A percentile compares a stretch with the other conserved stretches of the same genome.
Evolutionary conservation across 2,329 filamentous ascomycete species (phyloP).

Genomic region (Fusarium hainanense): DNA sequence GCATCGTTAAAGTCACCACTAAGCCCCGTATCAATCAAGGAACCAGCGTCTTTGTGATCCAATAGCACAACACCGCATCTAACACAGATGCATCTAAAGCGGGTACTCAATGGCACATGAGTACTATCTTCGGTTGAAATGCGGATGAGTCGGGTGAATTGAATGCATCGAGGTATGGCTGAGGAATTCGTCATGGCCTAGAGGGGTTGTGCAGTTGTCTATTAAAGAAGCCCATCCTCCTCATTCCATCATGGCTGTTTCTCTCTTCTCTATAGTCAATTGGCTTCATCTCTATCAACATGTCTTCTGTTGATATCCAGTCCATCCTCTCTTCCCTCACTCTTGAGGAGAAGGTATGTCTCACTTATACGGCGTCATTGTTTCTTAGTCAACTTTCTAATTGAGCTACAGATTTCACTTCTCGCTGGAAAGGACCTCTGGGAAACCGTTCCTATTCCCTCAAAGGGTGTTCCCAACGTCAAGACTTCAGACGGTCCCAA

Average conservation of each 20-base stretch:
- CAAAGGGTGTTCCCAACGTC: slow-evolving; percentile 41
- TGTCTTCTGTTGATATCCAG: slow-evolving; percentile 44
- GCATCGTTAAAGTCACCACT: slow-evolving; percentile 8
- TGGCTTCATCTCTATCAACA: slow-evolving; percentile 23
- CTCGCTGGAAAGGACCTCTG: slow-evolving; percentile 45
- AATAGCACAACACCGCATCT: slow-evolving; percentile 38
- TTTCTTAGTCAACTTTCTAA: neutral
- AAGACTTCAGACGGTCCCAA: slow-evolving; percentile 46
- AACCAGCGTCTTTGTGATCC: slow-evolving; percentile 18
- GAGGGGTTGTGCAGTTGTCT: slow-evolving; percentile 15
- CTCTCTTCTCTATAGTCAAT: slow-evolving; percentile 16
- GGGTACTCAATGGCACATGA: slow-evolving; percentile 38
- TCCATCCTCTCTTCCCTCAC: slow-evolving; percentile 47
- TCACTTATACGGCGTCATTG: neutral
- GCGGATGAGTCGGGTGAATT: slow-evolving; percentile 26
- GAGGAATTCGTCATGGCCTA: slow-evolving; percentile 18
- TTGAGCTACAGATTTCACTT: slow-evolving; percentile 35
- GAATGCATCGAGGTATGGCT: slow-evolving; percentile 4
- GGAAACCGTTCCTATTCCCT: slow-evolving; percentile 43
- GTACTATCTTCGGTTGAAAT: slow-evolving; percentile 34
- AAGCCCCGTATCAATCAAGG: slow-evolving; percentile 20
- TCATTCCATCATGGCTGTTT: slow-evolving; percentile 14
- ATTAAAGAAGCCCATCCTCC: slow-evolving; percentile 40
- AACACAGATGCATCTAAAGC: slow-evolving; percentile 32
- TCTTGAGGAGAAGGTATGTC: slow-evolving; percentile 48